Percentiles rank a stretch among this genome's conserved stretches.
Conservation (phyloP, 495 filamentous ascomycete genomes). For the Amphirosellinia nigrospora region DNA sequence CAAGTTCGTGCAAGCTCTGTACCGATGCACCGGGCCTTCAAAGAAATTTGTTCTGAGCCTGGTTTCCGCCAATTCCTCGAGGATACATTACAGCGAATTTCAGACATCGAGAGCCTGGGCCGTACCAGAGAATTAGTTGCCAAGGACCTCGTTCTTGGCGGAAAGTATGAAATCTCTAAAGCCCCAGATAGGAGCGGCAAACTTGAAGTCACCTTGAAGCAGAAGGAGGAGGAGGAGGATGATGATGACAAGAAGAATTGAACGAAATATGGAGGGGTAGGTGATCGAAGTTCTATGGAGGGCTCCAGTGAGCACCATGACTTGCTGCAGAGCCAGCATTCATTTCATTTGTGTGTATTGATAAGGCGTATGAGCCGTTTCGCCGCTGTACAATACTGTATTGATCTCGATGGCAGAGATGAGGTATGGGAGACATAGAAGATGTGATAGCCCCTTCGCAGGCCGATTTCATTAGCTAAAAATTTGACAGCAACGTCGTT, state of each 20-base stretch:
- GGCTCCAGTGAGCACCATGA: not conserved
- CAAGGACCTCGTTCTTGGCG: conserved; percentile 75
- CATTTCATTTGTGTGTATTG: conserved; percentile 18
- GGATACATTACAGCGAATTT: conserved; percentile 81
- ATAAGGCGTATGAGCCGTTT: not conserved
- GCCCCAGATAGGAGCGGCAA: conserved; percentile 36
- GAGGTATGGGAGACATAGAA: not conserved
- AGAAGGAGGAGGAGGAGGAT: conserved; percentile 37
- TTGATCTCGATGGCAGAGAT: not conserved
- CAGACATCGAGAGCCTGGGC: conserved; percentile 89
- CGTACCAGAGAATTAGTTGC: conserved; percentile 90
- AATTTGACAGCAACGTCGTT: not conserved
- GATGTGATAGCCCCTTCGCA: conserved; percentile 4
- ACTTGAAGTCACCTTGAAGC: conserved; percentile 37
- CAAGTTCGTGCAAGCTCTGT: conserved; percentile 93
- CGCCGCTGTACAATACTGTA: conserved; percentile 12
- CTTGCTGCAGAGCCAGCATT: conserved; percentile 14
- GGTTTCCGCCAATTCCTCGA: conserved; percentile 85
- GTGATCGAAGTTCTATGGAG: conserved; percentile 9
- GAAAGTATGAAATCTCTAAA: conserved; percentile 74
- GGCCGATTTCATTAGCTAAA: conserved; percentile 1
- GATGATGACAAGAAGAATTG: conserved; percentile 28
- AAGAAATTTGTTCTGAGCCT: conserved; percentile 71
- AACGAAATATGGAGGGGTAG: not conserved
- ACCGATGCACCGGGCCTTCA: conserved; percentile 93